phyloP scores from a whole-genome alignment of 257 asterid species.

The Salvia miltiorrhiza region DNA sequence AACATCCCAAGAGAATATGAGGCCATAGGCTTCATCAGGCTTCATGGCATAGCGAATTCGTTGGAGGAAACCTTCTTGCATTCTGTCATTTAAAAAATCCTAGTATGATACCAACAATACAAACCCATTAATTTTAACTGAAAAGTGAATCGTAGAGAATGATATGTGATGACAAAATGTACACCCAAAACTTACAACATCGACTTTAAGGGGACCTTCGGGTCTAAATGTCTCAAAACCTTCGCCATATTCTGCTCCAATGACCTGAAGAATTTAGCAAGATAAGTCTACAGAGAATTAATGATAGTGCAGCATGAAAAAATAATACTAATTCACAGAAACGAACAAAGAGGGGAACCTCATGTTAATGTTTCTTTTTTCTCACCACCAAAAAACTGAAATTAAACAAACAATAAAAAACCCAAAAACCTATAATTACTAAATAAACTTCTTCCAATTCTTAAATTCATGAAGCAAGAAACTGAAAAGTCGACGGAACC shows the following conservation, averaged over 20 bases:
- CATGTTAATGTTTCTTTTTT: no score
- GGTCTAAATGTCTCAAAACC: constrained; percentile 95
- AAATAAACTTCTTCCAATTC: constrained; percentile 6
- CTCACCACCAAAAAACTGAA: not conserved
- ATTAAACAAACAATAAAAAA: no score
- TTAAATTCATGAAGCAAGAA: not conserved
- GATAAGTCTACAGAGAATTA: not conserved
- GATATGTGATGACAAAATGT: not conserved
- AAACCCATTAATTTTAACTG: not conserved
- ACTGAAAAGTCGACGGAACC: not conserved
- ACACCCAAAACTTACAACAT: constrained; percentile 57
- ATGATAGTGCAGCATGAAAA: not conserved
- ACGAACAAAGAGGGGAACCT: no score
- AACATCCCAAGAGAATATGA: constrained; percentile 96
- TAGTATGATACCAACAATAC: constrained; percentile 25
- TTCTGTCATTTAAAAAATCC: constrained; percentile 86
- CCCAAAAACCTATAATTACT: not conserved
- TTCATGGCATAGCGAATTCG: constrained; percentile 96
- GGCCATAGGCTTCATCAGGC: constrained; percentile 99
- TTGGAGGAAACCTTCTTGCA: constrained; percentile 91
- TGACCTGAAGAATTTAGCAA: constrained; percentile 45
- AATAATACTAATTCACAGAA: not conserved
- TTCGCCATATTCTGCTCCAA: constrained; percentile 99
- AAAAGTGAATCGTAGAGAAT: not conserved
- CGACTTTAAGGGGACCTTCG: constrained; percentile 90